These are phyloP conservation scores for Ogataea zsoltii DNA, from an alignment of 805 yeast species.

Conservation along the genomic window DNA sequence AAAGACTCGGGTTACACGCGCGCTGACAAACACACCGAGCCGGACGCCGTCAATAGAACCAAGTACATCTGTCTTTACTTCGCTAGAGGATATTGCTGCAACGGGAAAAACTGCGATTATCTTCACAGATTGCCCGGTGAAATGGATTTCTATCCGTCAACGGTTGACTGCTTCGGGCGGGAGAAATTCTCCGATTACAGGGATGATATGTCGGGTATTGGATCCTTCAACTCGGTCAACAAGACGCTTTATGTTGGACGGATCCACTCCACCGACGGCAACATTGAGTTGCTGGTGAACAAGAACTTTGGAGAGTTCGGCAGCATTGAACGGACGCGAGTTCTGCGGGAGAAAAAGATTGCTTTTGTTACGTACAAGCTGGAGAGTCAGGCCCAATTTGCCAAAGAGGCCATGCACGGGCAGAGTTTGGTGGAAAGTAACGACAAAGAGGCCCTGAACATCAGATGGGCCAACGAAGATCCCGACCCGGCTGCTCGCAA, in stretches of 20 bases:
- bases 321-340: slow-evolving; percentile 62
- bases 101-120: slow-evolving; percentile 75
- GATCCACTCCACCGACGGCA: slow-evolving; percentile 42
- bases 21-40: slow-evolving; percentile 51
- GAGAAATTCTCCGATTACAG: slow-evolving; percentile 78
- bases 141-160: slow-evolving; percentile 56
- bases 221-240: slow-evolving; percentile 70
- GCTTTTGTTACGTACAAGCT: slow-evolving; percentile 74
- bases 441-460: slow-evolving; percentile 62
- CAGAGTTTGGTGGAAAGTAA: slow-evolving; percentile 57
- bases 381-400: slow-evolving; percentile 86
- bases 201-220: slow-evolving; percentile 95
- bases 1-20: slow-evolving; percentile 75
- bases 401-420: slow-evolving; percentile 90
- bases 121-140: slow-evolving; percentile 74
- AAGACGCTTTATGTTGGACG: slow-evolving; percentile 75
- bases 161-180: slow-evolving; percentile 90
- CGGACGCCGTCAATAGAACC: slow-evolving; percentile 29
- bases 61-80: slow-evolving; percentile 74
- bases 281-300: slow-evolving; percentile 41
- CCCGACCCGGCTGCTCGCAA: slow-evolving; percentile 69
- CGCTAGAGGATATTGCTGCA: slow-evolving; percentile 84
- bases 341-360: slow-evolving; percentile 60
- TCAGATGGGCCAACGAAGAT: slow-evolving; percentile 90
- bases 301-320: slow-evolving; percentile 76